Base-by-base conservation (phyloP, 2,329 filamentous ascomycete species). In the Curvularia spicifera region DNA sequence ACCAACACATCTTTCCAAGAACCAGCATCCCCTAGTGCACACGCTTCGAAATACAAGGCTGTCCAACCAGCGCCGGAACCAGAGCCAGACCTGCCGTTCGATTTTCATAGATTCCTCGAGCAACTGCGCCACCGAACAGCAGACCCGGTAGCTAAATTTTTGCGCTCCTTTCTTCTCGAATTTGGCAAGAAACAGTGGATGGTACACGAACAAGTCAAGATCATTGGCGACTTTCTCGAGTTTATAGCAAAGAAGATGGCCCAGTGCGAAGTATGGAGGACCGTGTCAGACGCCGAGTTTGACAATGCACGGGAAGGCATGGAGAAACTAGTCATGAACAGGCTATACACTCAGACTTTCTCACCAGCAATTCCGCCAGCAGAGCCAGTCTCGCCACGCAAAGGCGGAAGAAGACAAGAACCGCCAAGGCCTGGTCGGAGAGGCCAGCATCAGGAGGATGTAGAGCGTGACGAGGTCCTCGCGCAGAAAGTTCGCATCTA, bases 211-310 rank as follows among this genome's bases (percentile, higher is more conserved):
- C 95, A 99, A 77, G 95, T 98, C 74, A 99, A 99, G 79, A 98
- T 99, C 62, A 97, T 99, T 60, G 88, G 91, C 65, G 96, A 99
- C 75, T 99, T 99, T 68, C 82, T 99, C 47, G 88, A 93, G 44
- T 99, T 99, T 71, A 99, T 99, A 64, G 91, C 91, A 53, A 97
- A 97, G 79, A 98, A 98, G 81, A 99, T 99, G 96, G 92, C 90
- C 13, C 86, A 92, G 64, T 99, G 95, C 72, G 95, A 99, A 61
- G 92, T 99, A 3, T 99, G 95, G 95, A 87, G 91, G 56, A 91
- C 95, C 33, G 91, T 98, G 0, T 96, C 93, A 0, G 95, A 99
- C 75, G 91, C 91, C 37, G 95, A 99, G 72, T 99, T 99, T 69
- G 95, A 99, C 77, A 99, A 99, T 76, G 95, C 95, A 13, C 88